Conservation (phyloP, 805 yeast genomes). For the Ascoidea asiatica region DNA sequence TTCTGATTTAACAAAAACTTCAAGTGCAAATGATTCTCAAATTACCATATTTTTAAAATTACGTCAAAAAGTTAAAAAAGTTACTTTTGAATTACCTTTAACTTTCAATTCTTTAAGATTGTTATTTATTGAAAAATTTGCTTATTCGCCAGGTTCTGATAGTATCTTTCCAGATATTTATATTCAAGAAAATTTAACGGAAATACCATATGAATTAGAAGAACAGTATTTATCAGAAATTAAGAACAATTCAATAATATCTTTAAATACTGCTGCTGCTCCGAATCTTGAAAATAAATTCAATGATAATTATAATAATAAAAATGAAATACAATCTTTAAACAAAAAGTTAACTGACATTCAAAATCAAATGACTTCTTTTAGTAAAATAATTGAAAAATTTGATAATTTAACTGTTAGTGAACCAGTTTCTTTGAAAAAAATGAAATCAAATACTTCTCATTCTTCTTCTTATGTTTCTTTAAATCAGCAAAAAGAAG, state of each 20-base stretch:
- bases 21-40: neutral
- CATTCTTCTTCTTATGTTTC: neutral
- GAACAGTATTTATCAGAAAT: constrained; percentile 47
- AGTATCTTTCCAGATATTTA: constrained; percentile 63
- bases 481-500: neutral
- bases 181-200: constrained; percentile 44
- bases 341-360: constrained; percentile 13
- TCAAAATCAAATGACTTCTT: constrained; percentile 11
- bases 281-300: constrained; percentile 9
- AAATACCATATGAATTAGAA: constrained; percentile 70
- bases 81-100: constrained; percentile 17
- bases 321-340: constrained; percentile 9
- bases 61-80: constrained; percentile 42
- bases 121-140: constrained; percentile 76
- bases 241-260: constrained; percentile 42
- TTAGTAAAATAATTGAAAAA: constrained; percentile 9
- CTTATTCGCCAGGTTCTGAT: constrained; percentile 61
- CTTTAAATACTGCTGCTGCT: constrained; percentile 35
- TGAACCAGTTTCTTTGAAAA: neutral
- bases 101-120: constrained; percentile 38
- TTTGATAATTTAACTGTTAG: constrained; percentile 2
- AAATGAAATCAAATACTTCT: neutral
- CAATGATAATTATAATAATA: neutral
- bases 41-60: constrained; percentile 32
- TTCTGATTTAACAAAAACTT: neutral